Base-by-base conservation (phyloP, 2,329 filamentous ascomycete genomes). In the Bisporella sp. region DNA sequence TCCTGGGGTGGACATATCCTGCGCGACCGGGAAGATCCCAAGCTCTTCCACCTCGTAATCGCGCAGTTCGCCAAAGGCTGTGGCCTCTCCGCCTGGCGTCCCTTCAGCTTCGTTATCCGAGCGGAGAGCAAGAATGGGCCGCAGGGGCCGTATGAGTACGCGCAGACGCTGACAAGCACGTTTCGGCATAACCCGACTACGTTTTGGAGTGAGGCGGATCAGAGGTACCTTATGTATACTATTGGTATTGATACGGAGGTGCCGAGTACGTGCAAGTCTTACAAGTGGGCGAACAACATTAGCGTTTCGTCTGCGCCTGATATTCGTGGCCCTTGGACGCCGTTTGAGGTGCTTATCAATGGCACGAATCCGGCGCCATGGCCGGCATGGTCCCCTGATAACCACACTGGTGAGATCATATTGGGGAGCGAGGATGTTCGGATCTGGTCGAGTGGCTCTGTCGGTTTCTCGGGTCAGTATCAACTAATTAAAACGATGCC, bases 1-100 rank as follows among this genome's bases (percentile, higher is more conserved):
- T 75, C 73, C 0, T 76, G 73, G 74, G 71, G 73, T 11, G 71
- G 70, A 0, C 67, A 68, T 9, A 73, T 76, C 33, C 47, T 76
- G 0, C 71, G 70, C 39, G 74, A 76, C 46, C 69, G 62, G 0
- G 12, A 57, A 0, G 64, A 74, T 11, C 54, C 54, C 1, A 47
- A 49, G 0, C 60, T 74, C 0, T 73, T 75, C 46, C 73, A 76
- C 47, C 67, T 77, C 0, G 63, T 76, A 42, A 66, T 67, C 1
- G 69, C 72, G 0, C 71, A 76, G 45, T 74, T 76, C 50, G 62
- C 66, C 0, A 64, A 69, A 46, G 71, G 70, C 5, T 77, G 73
- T 47, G 73, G 73, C 0, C 63, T 77, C 1, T 61, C 61, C 5
- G 72, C 69, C n/a, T 77, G 74, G 73, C 64, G 68, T 8, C 73